phyloP scores from a whole-genome alignment of 2,329 filamentous ascomycete genomes.

The Colletotrichum orbiculare region DNA sequence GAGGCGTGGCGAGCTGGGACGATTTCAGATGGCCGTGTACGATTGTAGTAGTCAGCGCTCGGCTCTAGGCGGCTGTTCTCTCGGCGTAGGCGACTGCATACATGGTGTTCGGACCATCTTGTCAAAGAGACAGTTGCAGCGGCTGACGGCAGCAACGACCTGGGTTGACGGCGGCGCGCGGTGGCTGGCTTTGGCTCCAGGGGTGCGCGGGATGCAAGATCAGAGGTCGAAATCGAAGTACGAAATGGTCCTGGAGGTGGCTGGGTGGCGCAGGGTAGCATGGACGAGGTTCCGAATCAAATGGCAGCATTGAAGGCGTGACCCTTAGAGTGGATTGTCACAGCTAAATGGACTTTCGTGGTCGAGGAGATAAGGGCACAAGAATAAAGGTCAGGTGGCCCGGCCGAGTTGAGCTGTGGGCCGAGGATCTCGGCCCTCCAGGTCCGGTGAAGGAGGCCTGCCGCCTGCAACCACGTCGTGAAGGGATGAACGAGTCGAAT shows the following conservation, averaged over 20 bases:
- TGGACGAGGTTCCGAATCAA: constrained; percentile 3
- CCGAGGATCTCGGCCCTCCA: constrained; percentile 22
- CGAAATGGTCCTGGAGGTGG: constrained; percentile 14
- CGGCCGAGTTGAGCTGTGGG: constrained; percentile 15
- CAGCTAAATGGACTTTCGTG: constrained; percentile 2
- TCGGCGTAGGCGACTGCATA: constrained; percentile 11
- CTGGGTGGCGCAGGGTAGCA: constrained; percentile 7
- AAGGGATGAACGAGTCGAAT: constrained; percentile 1
- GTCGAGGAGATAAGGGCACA: constrained; percentile 18
- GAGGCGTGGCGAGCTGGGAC: not conserved
- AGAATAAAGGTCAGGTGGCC: not conserved
- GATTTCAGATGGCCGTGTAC: constrained; percentile 6
- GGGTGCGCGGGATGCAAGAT: constrained; percentile 27
- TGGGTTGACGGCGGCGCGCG: constrained; percentile 25
- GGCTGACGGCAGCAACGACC: constrained; percentile 30
- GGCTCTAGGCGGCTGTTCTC: constrained; percentile 8
- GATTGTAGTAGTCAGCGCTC: not conserved
- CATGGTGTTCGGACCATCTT: constrained; percentile 26
- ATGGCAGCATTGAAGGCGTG: constrained; percentile 6
- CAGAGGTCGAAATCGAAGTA: constrained; percentile 17
- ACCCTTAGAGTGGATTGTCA: constrained; percentile 5
- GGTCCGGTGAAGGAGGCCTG: constrained; percentile 1
- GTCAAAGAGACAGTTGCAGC: constrained; percentile 33
- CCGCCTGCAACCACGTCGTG: not conserved
- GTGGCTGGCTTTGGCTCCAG: constrained; percentile 30